Evolutionary conservation across 768 basidiomycete species (phyloP), one percentile per base, ranked within the genome.

Genomic region (Serendipita indica): DNA sequence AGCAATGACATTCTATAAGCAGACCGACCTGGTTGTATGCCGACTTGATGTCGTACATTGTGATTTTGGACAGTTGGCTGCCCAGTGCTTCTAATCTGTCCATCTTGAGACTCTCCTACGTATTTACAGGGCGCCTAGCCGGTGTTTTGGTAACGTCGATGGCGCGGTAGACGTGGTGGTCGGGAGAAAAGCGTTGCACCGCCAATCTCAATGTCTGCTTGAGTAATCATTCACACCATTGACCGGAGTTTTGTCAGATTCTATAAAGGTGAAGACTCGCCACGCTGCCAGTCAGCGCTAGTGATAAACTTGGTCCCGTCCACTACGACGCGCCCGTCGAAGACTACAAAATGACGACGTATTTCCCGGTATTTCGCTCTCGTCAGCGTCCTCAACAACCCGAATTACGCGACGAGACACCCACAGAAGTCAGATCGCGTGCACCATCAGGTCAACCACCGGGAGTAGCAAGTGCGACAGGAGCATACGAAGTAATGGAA

Each of bases 21-120:
- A 28, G 33, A 65, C 68, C 30, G 61, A 84, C 89, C 81, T 96
- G 92, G 65, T 85, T 91, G 75, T 94, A 94, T 80, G 90, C 86
- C 65, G 79, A 79, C 73, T 92, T 96, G 70, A 97, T 77, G 70
- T 97, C 92, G 72, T 97, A 97, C 65, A 97, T 69, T 1, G 91
- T 86, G 59, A 96, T 74, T 67, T 83, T 83, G 22, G 89, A 89
- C 61, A 93, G 71, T 57, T 85, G 77, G 64, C 70, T 83, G 58
- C 85, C 77, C 59, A 96, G 77, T 2, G 80, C 75, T 68, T 89
- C 86, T 60, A 90, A 69, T 65, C 79, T 81, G 65, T 91, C 89
- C 89, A 91, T 91, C 68, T 65, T 66, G 54, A 39, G 13, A 41
- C 6, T 58, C 16, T 22, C 13, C 37, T n/a, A 5, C 12, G 13